Percentiles rank a stretch among this genome's conserved stretches.
phyloP scores from a whole-genome alignment of 225 moss, liverwort and hornwort genomes.

The Pseudoscleropodium purum region DNA sequence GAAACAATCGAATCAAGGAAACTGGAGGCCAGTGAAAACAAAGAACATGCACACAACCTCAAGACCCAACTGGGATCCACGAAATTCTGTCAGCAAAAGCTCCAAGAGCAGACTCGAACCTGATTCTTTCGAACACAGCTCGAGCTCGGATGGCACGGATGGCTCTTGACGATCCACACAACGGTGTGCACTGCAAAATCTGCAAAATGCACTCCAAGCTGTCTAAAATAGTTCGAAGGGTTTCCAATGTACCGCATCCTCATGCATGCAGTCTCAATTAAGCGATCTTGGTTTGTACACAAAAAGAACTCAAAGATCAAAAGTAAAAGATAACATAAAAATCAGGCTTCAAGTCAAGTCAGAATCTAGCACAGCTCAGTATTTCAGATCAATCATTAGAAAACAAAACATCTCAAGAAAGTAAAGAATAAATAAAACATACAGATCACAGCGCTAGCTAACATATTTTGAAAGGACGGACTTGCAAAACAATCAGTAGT shows the following conservation, averaged over 20 bases:
- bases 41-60: neutral
- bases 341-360: neutral
- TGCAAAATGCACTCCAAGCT: constrained; percentile 14
- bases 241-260: neutral
- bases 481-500: neutral
- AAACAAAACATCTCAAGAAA: neutral
- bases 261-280: neutral
- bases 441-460: neutral
- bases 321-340: neutral
- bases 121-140: constrained; percentile 15
- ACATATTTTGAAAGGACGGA: neutral
- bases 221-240: neutral
- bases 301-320: neutral
- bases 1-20: neutral
- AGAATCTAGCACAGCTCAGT: neutral
- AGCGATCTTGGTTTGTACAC: neutral
- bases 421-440: neutral
- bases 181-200: constrained; percentile 37
- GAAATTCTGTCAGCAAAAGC: neutral
- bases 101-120: constrained; percentile 14
- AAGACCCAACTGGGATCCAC: neutral
- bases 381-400: neutral
- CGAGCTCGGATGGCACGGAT: constrained; percentile 12
- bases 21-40: neutral
- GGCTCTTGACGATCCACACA: constrained; percentile 22